Evolutionary conservation across 1,284 basidiomycete species (phyloP), one percentile per base, ranked within the genome.

Genomic region (Cronartium quercuum): DNA sequence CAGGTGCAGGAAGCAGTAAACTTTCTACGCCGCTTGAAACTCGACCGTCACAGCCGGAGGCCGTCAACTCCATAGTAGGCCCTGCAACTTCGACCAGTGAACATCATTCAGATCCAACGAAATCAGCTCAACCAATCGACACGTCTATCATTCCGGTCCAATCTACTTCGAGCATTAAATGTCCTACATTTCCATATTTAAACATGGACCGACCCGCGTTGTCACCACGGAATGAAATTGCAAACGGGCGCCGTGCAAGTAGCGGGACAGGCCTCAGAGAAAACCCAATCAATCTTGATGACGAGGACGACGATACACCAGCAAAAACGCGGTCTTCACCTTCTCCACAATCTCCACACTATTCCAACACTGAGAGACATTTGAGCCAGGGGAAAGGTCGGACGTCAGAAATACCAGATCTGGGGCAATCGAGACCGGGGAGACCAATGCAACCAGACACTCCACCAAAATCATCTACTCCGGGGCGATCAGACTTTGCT

Each of bases 211-310:
- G 29, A 29, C 29, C 29, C 29, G 29, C 29, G 29, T 29, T 29
- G 29, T 29, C 29, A 29, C 29, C 29, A 29, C 29, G 29, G 29
- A 29, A 29, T 29, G 29, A 29, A 29, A 29, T 29, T 29, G 29
- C 29, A 29, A 29, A 29, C 29, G 29, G 29, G 29, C 29, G 29
- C 29, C 29, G 29, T 29, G 29, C 1, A 29, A 29, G 29, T 29
- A 29, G 29, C 29, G 29, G 29, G 29, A 29, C 29, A 10, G 70
- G 70, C 58, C 64, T 63, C 35, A 62, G 47, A 44, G 40, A 38
- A 38, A 55, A 74, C 35, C 70, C 70, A 12, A 74, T 74, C 24
- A 65, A 21, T 21, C 70, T 74, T 29, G 18, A 55, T 29, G 70
- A 74, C 34, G 70, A 74, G 29, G 70, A 74, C 18, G 47, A 55